Base-by-base conservation (phyloP, 2,329 filamentous ascomycete genomes). In the Neurospora sp. region DNA sequence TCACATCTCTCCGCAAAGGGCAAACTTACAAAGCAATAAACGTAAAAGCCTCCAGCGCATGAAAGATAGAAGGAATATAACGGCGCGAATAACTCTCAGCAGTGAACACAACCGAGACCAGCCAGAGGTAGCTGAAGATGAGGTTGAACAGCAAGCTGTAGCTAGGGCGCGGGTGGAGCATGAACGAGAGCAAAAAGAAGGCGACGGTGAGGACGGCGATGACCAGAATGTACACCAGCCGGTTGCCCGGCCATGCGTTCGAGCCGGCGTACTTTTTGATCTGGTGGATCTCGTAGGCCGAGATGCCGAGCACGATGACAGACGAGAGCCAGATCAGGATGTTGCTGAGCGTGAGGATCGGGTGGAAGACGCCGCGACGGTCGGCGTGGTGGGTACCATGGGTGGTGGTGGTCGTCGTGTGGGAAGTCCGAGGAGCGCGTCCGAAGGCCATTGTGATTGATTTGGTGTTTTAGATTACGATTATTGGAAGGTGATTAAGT, bases 101-200 rank as follows among this genome's bases (percentile, higher is more conserved):
- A 11, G 76, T 74, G 66, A 79, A 79, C 9, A 75, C 77, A 38
- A 79, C 77, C 3, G 73, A 74, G 62, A 78, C 78, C 11, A 79
- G 72, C 78, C 78, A 79, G 11, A 79, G 77, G 71, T 79, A 79
- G 23, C 77, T 78, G 72, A 79, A 79, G 68, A 79, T 76, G 68
- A 79, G 73, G 74, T 79, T 79, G 75, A 79, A 79, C 9, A 79
- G 71, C 33, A 78, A 72, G 40, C 76, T 58, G 43, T 74, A 76
- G 38, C 76, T 75, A 0, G 74, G 74, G 36, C 73, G 73, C 7
- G 73, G 62, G 68, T 73, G 73, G 38, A 79, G 73, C 72, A 79
- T 72, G 73, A 78, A 79, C 3, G 78, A 74, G 68, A 74, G 40
- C 23, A 78, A 70, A 73, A 77, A 78, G 73, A 79, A 77, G n/a